Conservation (phyloP, 805 yeast species). For the Komagataella kurtzmanii region DNA sequence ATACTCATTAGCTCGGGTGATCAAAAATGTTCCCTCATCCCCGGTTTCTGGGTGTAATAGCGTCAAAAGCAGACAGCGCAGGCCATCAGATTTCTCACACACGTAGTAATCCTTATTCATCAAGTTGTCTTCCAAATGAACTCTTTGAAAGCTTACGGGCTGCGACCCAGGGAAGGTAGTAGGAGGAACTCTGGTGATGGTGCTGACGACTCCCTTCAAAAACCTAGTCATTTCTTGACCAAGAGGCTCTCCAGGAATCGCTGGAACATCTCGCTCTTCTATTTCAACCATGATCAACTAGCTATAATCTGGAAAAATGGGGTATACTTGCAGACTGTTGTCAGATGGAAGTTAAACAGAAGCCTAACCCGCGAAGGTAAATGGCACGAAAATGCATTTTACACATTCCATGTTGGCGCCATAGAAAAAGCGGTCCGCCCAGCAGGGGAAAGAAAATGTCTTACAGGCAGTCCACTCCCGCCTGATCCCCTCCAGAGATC, state of each 20-base stretch:
- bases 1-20: constrained; percentile 83
- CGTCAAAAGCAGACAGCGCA: constrained; percentile 66
- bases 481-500: not conserved
- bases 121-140: constrained; percentile 53
- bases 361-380: not conserved
- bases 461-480: not conserved
- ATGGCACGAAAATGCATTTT: not conserved
- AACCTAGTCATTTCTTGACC: constrained; percentile 60
- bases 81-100: constrained; percentile 93
- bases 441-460: not conserved
- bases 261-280: constrained; percentile 50
- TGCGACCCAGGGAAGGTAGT: constrained; percentile 81
- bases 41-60: constrained; percentile 47
- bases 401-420: not conserved
- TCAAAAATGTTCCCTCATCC: constrained; percentile 81
- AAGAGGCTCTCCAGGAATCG: constrained; percentile 73
- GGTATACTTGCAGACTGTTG: not conserved
- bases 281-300: not conserved
- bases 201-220: constrained; percentile 54
- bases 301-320: not conserved
- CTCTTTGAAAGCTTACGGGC: constrained; percentile 79
- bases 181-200: constrained; percentile 41
- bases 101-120: constrained; percentile 72
- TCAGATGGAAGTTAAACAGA: not conserved
- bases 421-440: not conserved